A percentile compares a stretch with the other conserved stretches of the same genome.
Evolutionary conservation across 768 basidiomycete species (phyloP).

Genomic region (Calocybe indica): DNA sequence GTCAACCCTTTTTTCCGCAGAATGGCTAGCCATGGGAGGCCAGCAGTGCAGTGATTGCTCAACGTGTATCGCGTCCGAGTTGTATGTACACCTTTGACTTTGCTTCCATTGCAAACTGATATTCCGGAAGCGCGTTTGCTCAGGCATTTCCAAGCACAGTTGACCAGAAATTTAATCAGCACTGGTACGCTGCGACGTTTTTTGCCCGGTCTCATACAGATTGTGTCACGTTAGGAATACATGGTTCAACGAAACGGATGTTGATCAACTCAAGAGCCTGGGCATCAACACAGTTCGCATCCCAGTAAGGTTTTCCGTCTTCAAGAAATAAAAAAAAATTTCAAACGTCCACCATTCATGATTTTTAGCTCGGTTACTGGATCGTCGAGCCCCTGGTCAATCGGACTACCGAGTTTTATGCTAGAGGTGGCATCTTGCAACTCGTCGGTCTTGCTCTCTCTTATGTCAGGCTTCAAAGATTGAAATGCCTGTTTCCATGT

Average conservation of each 20-base stretch:
- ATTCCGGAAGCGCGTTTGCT: constrained; percentile 46
- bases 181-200: constrained; percentile 41
- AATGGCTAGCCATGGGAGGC: constrained; percentile 74
- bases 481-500: background rate
- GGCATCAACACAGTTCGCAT: constrained; percentile 76
- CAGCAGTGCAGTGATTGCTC: constrained; percentile 53
- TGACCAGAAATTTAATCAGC: constrained; percentile 50
- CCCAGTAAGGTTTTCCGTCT: constrained; percentile 41
- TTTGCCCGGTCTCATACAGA: background rate
- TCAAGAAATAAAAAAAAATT: background rate
- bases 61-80: constrained; percentile 62
- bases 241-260: constrained; percentile 68
- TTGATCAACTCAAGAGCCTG: constrained; percentile 40
- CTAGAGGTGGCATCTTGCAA: constrained; percentile 61
- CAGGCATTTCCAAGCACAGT: constrained; percentile 53
- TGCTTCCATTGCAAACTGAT: background rate
- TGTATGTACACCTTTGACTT: constrained; percentile 31
- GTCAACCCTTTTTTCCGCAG: constrained; percentile 23
- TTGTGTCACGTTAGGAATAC: constrained; percentile 35
- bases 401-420: constrained; percentile 53
- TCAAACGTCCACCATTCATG: background rate
- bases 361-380: constrained; percentile 70
- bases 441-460: constrained; percentile 38
- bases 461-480: background rate
- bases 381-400: constrained; percentile 70